Evolutionary conservation across 2,329 filamentous ascomycete genomes (phyloP), one percentile per base, ranked within the genome.

Genomic region (Alternaria panax): DNA sequence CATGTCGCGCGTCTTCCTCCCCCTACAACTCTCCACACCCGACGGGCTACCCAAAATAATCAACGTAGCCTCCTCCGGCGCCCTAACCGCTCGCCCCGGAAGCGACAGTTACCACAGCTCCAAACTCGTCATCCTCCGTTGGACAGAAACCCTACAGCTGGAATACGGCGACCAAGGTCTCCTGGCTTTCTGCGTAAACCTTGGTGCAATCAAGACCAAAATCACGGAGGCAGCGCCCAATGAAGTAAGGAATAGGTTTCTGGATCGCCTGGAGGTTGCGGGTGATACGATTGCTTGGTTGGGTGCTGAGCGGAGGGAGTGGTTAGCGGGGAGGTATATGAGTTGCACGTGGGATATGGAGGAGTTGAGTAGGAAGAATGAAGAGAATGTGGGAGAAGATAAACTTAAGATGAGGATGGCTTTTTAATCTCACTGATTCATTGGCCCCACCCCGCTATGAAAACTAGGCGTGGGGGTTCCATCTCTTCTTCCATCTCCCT

Each of bases 71-170:
- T 82, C 80, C 38, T 75, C 81, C 1, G 83, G 80, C 78, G 79
- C 1, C 69, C 28, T 54, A 18, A 50, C 25, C 18, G 75, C 75
- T 4, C 54, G 53, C 14, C 30, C 46, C 7, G 25, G 40, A 24
- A 41, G 38, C 38, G 38, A 27, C 2, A 47, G 45, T 30, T 87
- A 86, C 62, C 79, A 81, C 61, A 77, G 75, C 2, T 78, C 75
- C 40, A 86, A 86, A 65, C 75, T 85, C 40, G 84, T 83, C 5
- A 62, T 84, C 16, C 64, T 81, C 12, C 75, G 83, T 16, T 77
- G 86, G 32, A 82, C 80, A 2, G 84, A 86, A 64, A 81, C 79
- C 59, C 55, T 84, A 14, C 74, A 78, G 48, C 72, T 72, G 1
- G 85, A 85, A 36, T 67, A 70, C 46, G 53, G 42, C 1, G 53